Evolutionary conservation across 441 rosid species (phyloP).

Genomic region (Omphalea diandra): DNA sequence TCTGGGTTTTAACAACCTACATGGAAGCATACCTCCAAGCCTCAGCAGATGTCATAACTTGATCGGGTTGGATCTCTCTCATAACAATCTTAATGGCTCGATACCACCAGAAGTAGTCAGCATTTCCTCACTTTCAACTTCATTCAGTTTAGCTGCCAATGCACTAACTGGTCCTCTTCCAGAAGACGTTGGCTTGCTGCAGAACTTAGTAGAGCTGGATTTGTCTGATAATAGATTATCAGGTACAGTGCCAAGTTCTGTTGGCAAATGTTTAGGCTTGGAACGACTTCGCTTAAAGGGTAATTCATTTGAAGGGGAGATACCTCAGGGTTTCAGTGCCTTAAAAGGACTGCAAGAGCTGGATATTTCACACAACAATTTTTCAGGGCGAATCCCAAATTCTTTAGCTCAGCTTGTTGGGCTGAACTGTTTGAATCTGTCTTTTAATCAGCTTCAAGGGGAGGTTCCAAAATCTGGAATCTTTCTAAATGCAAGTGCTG

Average conservation of each 20-base stretch:
- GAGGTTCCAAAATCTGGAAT: conserved; percentile 24
- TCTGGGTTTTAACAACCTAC: neutral
- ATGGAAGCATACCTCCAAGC: conserved; percentile 25
- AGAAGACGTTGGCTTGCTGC: conserved; percentile 7
- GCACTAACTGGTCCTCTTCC: conserved; percentile 23
- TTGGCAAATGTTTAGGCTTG: conserved; percentile 22
- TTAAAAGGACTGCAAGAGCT: conserved; percentile 18
- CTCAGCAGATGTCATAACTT: conserved; percentile 10
- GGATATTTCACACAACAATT: conserved; percentile 31
- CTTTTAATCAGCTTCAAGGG: conserved; percentile 28
- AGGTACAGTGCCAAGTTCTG: conserved; percentile 23
- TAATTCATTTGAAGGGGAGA: conserved; percentile 29
- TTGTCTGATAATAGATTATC: conserved; percentile 22
- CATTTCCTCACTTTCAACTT: conserved; percentile 6
- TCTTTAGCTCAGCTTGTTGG: conserved; percentile 7
- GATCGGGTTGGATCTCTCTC: neutral
- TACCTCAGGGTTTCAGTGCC: conserved; percentile 21
- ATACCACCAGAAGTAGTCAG: conserved; percentile 12
- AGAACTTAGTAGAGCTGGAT: neutral
- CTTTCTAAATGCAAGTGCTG: conserved; percentile 28
- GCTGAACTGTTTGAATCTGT: conserved; percentile 20
- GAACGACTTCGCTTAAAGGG: conserved; percentile 18
- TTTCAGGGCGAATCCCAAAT: conserved; percentile 31
- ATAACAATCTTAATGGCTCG: conserved; percentile 16
- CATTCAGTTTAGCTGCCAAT: conserved; percentile 7